phyloP scores from a whole-genome alignment of 441 rosid species.

The Codiaeum variegatum region DNA sequence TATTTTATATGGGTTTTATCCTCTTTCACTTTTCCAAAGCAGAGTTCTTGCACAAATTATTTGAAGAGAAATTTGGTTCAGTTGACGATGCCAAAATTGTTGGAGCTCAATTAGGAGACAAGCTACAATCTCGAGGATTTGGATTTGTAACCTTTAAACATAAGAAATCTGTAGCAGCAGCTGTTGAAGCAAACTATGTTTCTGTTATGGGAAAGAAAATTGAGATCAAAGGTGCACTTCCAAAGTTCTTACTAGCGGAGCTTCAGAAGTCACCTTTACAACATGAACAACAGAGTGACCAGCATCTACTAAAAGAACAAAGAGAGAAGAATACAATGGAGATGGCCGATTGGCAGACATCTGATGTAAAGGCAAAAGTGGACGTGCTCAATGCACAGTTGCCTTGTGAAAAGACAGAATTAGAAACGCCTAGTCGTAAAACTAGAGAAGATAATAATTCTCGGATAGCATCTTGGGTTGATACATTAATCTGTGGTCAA shows the following conservation, averaged over 20 bases:
- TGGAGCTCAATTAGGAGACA: slow-evolving; percentile 31
- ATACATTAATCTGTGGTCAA: slow-evolving; percentile 38
- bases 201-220: slow-evolving; percentile 51
- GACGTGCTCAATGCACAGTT: slow-evolving; percentile 11
- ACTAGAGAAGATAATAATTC: slow-evolving; percentile 29
- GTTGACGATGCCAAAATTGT: slow-evolving; percentile 48
- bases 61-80: slow-evolving; percentile 46
- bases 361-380: slow-evolving; percentile 5
- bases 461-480: slow-evolving; percentile 43
- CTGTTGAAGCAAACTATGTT: slow-evolving; percentile 44
- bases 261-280: slow-evolving; percentile 24
- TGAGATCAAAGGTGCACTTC: slow-evolving; percentile 51
- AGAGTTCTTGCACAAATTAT: slow-evolving; percentile 37
- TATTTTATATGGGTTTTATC: neutral
- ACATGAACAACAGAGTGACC: slow-evolving; percentile 22
- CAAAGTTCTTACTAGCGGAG: slow-evolving; percentile 29
- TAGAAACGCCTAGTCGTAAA: slow-evolving; percentile 17
- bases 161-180: slow-evolving; percentile 45
- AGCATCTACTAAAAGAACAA: slow-evolving; percentile 17
- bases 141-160: slow-evolving; percentile 58
- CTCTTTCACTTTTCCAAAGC: slow-evolving; percentile 23
- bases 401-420: slow-evolving; percentile 10
- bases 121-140: slow-evolving; percentile 47
- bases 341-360: slow-evolving; percentile 1
- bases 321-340: slow-evolving; percentile 19